These are phyloP conservation scores for Trichoderma koningiopsis DNA, from an alignment of 2,329 filamentous ascomycete species.

Conservation along the genomic window DNA sequence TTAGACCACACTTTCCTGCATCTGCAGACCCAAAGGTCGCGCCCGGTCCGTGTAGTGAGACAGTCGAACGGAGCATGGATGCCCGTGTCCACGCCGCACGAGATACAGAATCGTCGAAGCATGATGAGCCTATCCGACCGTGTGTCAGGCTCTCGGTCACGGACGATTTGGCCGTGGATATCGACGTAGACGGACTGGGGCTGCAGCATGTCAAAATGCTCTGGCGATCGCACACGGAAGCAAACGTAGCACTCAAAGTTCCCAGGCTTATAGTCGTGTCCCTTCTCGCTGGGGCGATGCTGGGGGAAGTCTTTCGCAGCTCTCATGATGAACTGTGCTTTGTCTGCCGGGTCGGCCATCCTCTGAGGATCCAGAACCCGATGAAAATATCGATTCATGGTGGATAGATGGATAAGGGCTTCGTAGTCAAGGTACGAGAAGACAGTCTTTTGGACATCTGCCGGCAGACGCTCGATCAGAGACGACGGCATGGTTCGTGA, in stretches of 20 bases:
- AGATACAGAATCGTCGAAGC: constrained; percentile 46
- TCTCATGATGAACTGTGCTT: constrained; percentile 45
- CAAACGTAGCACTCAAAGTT: constrained; percentile 49
- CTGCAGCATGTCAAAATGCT: constrained; percentile 44
- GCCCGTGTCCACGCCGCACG: constrained; percentile 44
- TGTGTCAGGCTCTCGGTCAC: constrained; percentile 34
- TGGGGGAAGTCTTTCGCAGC: constrained; percentile 46
- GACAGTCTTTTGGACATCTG: constrained; percentile 39
- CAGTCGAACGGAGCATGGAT: constrained; percentile 43
- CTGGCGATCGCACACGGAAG: constrained; percentile 44
- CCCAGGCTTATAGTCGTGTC: constrained; percentile 42
- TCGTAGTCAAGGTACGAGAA: constrained; percentile 44
- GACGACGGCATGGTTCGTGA: constrained; percentile 33
- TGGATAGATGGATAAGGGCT: constrained; percentile 45
- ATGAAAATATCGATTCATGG: constrained; percentile 41
- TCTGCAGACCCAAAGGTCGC: constrained; percentile 45
- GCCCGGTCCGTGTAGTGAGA: constrained; percentile 42
- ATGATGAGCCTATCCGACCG: constrained; percentile 35
- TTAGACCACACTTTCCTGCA: constrained; percentile 44
- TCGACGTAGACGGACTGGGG: constrained; percentile 40
- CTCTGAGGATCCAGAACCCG: constrained; percentile 38
- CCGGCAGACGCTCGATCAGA: constrained; percentile 40
- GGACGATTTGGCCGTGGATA: constrained; percentile 35
- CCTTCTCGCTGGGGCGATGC: constrained; percentile 43
- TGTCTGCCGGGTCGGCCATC: constrained; percentile 42